Evolutionary conservation across 805 yeast genomes (phyloP), one percentile per base, ranked within the genome.

Genomic region (Torulaspora microellipsoides): DNA sequence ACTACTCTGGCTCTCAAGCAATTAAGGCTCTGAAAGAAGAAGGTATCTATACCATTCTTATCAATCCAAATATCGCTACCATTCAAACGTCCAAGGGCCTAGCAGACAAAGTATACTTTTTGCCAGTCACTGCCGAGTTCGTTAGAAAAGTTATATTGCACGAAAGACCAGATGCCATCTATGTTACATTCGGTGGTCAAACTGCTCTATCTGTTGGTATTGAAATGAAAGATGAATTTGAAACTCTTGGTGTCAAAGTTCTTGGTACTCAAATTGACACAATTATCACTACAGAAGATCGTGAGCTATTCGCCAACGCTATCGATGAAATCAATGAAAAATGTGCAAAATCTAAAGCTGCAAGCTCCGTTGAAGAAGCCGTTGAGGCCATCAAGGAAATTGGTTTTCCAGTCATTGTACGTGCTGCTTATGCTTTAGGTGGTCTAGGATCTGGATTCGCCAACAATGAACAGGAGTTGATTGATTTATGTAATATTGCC

Each of bases 391-490:
- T 87, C 42, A 78, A 78, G 52, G 83, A 80, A 7, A 88, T 91
- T 61, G 95, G 95, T 15, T 91, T 78, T 77, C 99, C 99, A 43
- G 89, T 91, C 53, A 91, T 91, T 70, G 91, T 90, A 36, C 85
- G 99, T 73, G 96, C 98, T 51, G 99, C 99, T 27, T 91, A 76
- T 59, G 98, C 99, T 15, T 75, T 91, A 43, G 99, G 99, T 69
- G 99, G 99, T 66, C 76, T 91, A 51, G 99, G 99, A 52, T 90
- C 97, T 25, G 99, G 99, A 56, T 91, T 91, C 65, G 98, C 98
- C 45, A 85, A 86, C 55, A 85, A 88, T 64, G 88, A 86, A 62
- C 68, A 76, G 52, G 90, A 91, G 71, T 77, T 91, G 60, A 75
- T 83, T 45, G 90, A 80, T 35, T 75, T 91, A 54, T 89, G 96